These are phyloP conservation scores for Massarina eburnea DNA, from an alignment of 2,329 filamentous ascomycete species.

Conservation along the genomic window DNA sequence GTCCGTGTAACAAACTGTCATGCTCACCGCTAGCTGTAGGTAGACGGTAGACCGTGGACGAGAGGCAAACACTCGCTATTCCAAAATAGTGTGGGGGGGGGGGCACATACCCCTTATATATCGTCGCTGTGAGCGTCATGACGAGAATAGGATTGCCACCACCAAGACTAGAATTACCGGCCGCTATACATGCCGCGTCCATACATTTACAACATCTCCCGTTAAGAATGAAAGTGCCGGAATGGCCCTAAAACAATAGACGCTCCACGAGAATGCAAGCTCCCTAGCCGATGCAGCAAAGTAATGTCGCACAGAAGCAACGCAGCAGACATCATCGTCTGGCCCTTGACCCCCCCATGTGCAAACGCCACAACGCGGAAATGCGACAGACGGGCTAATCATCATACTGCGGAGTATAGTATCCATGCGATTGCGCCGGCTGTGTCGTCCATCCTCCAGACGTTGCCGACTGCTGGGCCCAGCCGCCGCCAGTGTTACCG, in stretches of 20 bases:
- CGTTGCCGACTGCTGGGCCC: conserved; percentile 39
- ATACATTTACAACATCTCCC: conserved; percentile 3
- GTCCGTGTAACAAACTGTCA: too few relatives aligned
- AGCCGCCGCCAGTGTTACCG: conserved; percentile 23
- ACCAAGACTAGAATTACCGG: conserved; percentile 13
- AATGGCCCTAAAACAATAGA: conserved; percentile 1
- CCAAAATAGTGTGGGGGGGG: too few relatives aligned
- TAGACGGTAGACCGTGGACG: too few relatives aligned
- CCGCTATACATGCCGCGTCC: conserved; percentile 11
- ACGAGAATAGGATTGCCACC: conserved; percentile 14
- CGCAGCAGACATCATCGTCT: conserved; percentile 24
- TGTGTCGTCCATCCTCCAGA: too few relatives aligned
- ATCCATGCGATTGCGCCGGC: conserved; percentile 38
- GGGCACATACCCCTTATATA: too few relatives aligned
- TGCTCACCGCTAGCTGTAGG: too few relatives aligned
- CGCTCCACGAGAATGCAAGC: conserved; percentile 15
- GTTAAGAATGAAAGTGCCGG: conserved; percentile 2
- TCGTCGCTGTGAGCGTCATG: too few relatives aligned
- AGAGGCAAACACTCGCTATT: background rate
- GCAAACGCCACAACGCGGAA: conserved; percentile 28
- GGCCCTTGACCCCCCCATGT: conserved; percentile 21
- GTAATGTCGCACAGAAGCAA: conserved; percentile 8
- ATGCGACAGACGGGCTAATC: conserved; percentile 23
- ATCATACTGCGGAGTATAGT: conserved; percentile 42
- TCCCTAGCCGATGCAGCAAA: conserved; percentile 9